Conservation (phyloP, 1,139 yeast genomes). For the Suhomyces coccinellae region DNA sequence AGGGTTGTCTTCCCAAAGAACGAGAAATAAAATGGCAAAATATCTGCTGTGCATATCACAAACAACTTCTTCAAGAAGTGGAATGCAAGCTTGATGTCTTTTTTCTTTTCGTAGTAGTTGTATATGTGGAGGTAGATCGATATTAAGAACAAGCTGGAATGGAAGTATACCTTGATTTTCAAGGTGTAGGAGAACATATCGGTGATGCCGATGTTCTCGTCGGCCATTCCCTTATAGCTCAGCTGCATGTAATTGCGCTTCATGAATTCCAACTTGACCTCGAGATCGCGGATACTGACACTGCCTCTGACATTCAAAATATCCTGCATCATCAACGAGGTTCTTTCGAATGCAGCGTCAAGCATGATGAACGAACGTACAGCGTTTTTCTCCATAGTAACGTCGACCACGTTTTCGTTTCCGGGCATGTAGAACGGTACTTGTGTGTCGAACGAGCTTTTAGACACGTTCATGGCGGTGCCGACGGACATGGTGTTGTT, state of each 20-base stretch:
- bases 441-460: slow-evolving; percentile 32
- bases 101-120: slow-evolving; percentile 38
- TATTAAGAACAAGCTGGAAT: slow-evolving; percentile 25
- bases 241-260: slow-evolving; percentile 19
- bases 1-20: slow-evolving; percentile 32
- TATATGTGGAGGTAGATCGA: slow-evolving; percentile 42
- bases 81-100: slow-evolving; percentile 28
- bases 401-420: slow-evolving; percentile 30
- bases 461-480: slow-evolving; percentile 31
- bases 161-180: slow-evolving; percentile 14
- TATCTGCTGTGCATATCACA: slow-evolving; percentile 30
- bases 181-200: slow-evolving; percentile 10
- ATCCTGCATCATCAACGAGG: slow-evolving; percentile 20
- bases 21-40: slow-evolving; percentile 43
- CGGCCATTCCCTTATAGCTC: slow-evolving; percentile 1
- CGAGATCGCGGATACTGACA: slow-evolving; percentile 22
- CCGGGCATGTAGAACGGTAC: slow-evolving; percentile 34
- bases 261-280: slow-evolving; percentile 17
- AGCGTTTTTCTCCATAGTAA: slow-evolving; percentile 25
- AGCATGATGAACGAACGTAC: slow-evolving; percentile 19
- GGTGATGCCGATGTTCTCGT: neutral
- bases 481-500: slow-evolving; percentile 41
- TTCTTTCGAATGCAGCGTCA: slow-evolving; percentile 17
- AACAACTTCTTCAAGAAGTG: slow-evolving; percentile 38
- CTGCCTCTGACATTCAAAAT: slow-evolving; percentile 23